Evolutionary conservation across 2,329 filamentous ascomycete species (phyloP).

Genomic region (Cladorrhinum sp.): DNA sequence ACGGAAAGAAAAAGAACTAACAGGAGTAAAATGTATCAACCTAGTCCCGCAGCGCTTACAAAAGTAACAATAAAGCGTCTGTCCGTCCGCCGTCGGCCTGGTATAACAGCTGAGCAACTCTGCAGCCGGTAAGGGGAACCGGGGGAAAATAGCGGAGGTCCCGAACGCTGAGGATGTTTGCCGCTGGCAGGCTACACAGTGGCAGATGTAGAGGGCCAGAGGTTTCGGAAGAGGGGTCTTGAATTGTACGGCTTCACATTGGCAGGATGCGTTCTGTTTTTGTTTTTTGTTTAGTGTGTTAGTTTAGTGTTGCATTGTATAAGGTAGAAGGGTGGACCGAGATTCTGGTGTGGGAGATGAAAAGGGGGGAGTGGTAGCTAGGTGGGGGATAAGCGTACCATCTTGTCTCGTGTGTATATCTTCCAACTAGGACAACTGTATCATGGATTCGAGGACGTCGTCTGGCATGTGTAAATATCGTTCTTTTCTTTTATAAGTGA

Average conservation of each 20-base stretch:
- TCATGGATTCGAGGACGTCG: too few species aligned
- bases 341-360: too few species aligned
- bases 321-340: background rate
- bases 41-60: constrained; percentile 65
- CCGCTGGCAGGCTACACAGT: constrained; percentile 64
- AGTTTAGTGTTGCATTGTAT: background rate
- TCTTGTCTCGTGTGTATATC: background rate
- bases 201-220: constrained; percentile 67
- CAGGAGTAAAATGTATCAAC: constrained; percentile 59
- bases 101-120: constrained; percentile 34
- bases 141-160: constrained; percentile 66
- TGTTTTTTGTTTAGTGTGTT: background rate
- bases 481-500: too few species aligned
- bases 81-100: constrained; percentile 55
- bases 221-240: constrained; percentile 59
- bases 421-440: too few species aligned
- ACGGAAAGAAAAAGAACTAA: constrained; percentile 32
- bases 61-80: constrained; percentile 61
- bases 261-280: constrained; percentile 58
- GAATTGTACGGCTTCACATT: constrained; percentile 63
- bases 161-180: constrained; percentile 67
- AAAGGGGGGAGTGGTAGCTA: too few species aligned
- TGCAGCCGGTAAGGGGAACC: constrained; percentile 53
- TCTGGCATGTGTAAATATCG: too few species aligned
- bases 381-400: background rate